Percentiles rank a stretch among this genome's conserved stretches.
phyloP scores from a whole-genome alignment of 768 basidiomycete genomes.

The Cystofilobasidium ferigula region DNA sequence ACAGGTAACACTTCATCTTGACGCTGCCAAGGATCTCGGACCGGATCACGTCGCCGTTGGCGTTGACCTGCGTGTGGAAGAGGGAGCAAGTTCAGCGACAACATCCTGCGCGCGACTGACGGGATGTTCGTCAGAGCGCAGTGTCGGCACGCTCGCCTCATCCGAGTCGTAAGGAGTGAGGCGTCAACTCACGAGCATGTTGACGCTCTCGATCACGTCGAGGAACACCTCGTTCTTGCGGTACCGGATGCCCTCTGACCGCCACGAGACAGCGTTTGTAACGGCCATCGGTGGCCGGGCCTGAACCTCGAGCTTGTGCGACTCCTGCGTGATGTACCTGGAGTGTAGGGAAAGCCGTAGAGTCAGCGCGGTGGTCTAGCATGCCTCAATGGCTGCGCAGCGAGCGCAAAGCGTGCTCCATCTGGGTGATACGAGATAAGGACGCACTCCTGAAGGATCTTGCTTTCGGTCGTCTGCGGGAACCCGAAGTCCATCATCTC shows the following conservation, averaged over 20 bases:
- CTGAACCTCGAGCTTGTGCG: constrained; percentile 14
- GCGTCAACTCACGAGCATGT: constrained; percentile 77
- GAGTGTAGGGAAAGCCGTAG: background rate
- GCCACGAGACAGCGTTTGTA: constrained; percentile 76
- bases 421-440: too few relatives aligned
- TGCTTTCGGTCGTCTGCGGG: constrained; percentile 97
- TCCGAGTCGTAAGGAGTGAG: constrained; percentile 20
- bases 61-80: constrained; percentile 57
- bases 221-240: constrained; percentile 99
- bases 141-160: too few relatives aligned
- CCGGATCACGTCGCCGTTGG: constrained; percentile 75
- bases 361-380: background rate
- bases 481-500: constrained; percentile 99
- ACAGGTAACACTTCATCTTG: constrained; percentile 96
- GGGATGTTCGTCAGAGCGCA: too few relatives aligned
- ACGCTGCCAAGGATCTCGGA: constrained; percentile 96
- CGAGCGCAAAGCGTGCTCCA: constrained; percentile 3
- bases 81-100: constrained; percentile 7
- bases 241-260: constrained; percentile 82
- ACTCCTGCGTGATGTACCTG: constrained; percentile 9
- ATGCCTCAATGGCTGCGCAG: constrained; percentile 10
- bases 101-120: background rate
- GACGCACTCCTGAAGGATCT: constrained; percentile 93
- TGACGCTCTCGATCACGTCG: constrained; percentile 96
- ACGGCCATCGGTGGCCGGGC: constrained; percentile 83